These are phyloP conservation scores for Exutisphaerella laricina DNA, from an alignment of 2,329 filamentous ascomycete species.

Conservation along the genomic window DNA sequence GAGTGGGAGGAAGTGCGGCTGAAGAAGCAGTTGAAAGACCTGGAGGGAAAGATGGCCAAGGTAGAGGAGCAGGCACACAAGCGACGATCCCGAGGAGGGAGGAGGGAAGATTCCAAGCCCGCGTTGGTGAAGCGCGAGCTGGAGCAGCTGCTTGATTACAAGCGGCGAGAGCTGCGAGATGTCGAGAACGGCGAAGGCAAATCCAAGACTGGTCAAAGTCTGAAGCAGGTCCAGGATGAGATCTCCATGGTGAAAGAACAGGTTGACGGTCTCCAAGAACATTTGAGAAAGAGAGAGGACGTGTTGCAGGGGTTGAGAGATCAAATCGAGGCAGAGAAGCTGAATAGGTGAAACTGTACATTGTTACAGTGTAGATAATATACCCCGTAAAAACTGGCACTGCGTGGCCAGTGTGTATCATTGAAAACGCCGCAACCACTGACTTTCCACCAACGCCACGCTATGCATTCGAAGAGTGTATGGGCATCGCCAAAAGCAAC, in stretches of 20 bases:
- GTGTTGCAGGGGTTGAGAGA: constrained; percentile 69
- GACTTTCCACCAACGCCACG: constrained; percentile 11
- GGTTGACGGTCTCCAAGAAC: constrained; percentile 80
- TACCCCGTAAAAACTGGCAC: no score
- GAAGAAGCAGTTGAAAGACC: constrained; percentile 83
- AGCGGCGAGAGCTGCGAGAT: constrained; percentile 71
- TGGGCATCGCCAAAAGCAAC: background rate
- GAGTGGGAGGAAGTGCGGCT: constrained; percentile 97
- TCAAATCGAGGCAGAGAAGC: constrained; percentile 74
- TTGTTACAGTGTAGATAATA: background rate
- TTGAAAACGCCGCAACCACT: no score
- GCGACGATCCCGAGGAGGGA: constrained; percentile 36
- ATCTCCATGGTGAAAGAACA: constrained; percentile 88
- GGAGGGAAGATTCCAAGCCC: constrained; percentile 69
- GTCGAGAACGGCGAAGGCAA: constrained; percentile 66
- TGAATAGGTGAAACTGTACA: constrained; percentile 5
- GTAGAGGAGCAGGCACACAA: constrained; percentile 64
- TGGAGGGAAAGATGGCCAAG: constrained; percentile 80
- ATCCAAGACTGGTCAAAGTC: constrained; percentile 61
- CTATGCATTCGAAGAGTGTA: constrained; percentile 6
- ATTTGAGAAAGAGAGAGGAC: constrained; percentile 70
- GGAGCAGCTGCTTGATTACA: constrained; percentile 92
- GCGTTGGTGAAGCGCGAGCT: constrained; percentile 90
- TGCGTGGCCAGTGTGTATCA: no score
- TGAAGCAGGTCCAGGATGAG: constrained; percentile 78